Evolutionary conservation across 2,329 filamentous ascomycete genomes (phyloP).

Genomic region (Calonectria pauciramosa): DNA sequence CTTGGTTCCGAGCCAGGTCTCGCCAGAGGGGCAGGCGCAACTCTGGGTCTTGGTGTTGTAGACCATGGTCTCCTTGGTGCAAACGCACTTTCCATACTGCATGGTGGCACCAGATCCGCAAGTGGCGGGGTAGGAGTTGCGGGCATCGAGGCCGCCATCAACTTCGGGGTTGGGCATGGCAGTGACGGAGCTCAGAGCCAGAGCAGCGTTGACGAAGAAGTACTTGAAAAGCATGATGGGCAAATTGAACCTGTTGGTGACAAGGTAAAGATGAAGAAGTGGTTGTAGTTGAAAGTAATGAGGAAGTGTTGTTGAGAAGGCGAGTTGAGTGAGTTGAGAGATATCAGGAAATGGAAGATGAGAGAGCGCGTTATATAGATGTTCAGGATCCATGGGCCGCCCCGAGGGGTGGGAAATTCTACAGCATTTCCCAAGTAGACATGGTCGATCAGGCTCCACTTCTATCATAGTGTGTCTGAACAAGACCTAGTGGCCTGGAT

Average conservation of each 20-base stretch:
- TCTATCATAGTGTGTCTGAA: neutral
- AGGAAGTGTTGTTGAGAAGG: neutral
- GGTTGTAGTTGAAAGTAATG: neutral
- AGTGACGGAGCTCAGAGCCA: conserved; percentile 35
- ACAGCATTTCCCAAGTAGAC: neutral
- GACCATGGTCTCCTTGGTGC: neutral
- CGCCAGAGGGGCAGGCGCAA: conserved; percentile 1
- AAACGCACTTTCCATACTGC: conserved; percentile 18
- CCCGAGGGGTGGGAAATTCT: neutral
- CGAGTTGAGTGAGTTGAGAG: neutral
- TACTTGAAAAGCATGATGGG: conserved; percentile 40
- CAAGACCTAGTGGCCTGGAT: neutral
- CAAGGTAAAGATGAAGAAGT: too few species aligned
- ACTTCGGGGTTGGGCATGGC: conserved; percentile 34
- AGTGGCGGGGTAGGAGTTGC: conserved; percentile 26
- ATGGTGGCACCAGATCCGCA: conserved; percentile 4
- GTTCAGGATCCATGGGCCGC: neutral
- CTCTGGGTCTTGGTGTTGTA: neutral
- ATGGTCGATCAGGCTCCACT: neutral
- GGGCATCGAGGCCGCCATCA: conserved; percentile 33
- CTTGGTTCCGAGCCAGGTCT: conserved; percentile 1
- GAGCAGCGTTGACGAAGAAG: conserved; percentile 35
- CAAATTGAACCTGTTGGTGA: conserved; percentile 1
- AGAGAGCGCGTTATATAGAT: neutral
- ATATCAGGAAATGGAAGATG: neutral